phyloP scores from a whole-genome alignment of 768 basidiomycete species.

The Trametes cubensis region DNA sequence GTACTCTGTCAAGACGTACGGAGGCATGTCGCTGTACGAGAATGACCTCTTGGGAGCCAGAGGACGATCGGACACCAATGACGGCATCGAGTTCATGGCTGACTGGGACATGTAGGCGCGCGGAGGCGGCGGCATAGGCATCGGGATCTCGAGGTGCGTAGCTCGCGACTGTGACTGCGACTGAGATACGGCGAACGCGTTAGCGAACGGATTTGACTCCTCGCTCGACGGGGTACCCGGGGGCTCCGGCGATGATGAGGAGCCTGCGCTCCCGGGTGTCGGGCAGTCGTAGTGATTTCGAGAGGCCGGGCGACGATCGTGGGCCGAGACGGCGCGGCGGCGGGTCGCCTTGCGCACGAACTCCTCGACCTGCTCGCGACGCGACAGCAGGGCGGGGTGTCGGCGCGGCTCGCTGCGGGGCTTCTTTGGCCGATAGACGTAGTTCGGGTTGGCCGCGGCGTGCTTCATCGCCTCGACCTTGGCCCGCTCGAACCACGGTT shows the following conservation, averaged over 20 bases:
- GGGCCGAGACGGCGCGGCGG: constrained; percentile 8
- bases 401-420: constrained; percentile 18
- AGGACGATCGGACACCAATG: constrained; percentile 11
- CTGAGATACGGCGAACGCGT: constrained; percentile 4
- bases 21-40: constrained; percentile 13
- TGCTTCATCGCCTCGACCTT: constrained; percentile 60
- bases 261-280: constrained; percentile 13
- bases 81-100: constrained; percentile 15
- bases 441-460: constrained; percentile 52
- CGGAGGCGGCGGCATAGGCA: background rate
- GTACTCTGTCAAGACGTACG: constrained; percentile 17
- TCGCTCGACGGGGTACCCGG: constrained; percentile 23
- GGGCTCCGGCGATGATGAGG: constrained; percentile 27
- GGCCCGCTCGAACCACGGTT: constrained; percentile 52
- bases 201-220: constrained; percentile 10
- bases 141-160: background rate
- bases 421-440: constrained; percentile 57
- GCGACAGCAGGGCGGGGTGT: constrained; percentile 23
- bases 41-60: constrained; percentile 9
- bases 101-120: background rate
- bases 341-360: constrained; percentile 23
- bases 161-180: constrained; percentile 1
- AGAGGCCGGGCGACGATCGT: constrained; percentile 7
- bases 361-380: constrained; percentile 35
- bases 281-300: constrained; percentile 14